Evolutionary conservation across 768 basidiomycete species (phyloP).

Genomic region (Stropharia rugosoannulata): DNA sequence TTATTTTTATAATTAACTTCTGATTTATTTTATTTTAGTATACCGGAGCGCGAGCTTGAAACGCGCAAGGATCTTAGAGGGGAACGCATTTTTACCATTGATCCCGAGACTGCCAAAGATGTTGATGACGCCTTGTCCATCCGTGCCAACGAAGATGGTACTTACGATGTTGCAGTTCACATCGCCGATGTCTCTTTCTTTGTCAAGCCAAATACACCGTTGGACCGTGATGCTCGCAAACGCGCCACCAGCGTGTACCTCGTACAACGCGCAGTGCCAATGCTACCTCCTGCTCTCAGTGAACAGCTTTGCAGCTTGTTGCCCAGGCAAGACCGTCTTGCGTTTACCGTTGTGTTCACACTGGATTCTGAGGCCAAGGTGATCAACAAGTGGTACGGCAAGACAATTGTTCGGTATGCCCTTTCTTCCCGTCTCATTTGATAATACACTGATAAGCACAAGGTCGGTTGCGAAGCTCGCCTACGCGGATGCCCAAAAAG

Average conservation of each 20-base stretch:
- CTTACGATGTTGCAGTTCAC: slow-evolving; percentile 91
- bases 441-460: slow-evolving; percentile 11
- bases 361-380: slow-evolving; percentile 81
- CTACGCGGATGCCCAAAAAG: slow-evolving; percentile 78
- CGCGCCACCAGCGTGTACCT: slow-evolving; percentile 97
- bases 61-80: slow-evolving; percentile 84
- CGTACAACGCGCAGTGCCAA: slow-evolving; percentile 93
- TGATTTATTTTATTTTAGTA: slow-evolving; percentile 36
- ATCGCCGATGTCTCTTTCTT: slow-evolving; percentile 96
- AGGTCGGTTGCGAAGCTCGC: slow-evolving; percentile 87
- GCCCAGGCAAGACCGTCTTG: slow-evolving; percentile 85
- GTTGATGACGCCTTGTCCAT: slow-evolving; percentile 94
- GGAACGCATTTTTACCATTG: slow-evolving; percentile 90
- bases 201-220: slow-evolving; percentile 91
- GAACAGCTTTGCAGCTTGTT: slow-evolving; percentile 92
- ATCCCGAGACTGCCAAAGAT: slow-evolving; percentile 87
- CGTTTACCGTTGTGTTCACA: slow-evolving; percentile 89
- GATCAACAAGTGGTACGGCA: slow-evolving; percentile 89
- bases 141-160: slow-evolving; percentile 87
- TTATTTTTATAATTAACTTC: slow-evolving; percentile 10
- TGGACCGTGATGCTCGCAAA: slow-evolving; percentile 97
- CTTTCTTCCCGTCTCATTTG: background rate
- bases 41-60: slow-evolving; percentile 89
- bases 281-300: slow-evolving; percentile 92
- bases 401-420: slow-evolving; percentile 84